Conservation (phyloP, 495 filamentous ascomycete species). For the Hypoxylon lenormandii region DNA sequence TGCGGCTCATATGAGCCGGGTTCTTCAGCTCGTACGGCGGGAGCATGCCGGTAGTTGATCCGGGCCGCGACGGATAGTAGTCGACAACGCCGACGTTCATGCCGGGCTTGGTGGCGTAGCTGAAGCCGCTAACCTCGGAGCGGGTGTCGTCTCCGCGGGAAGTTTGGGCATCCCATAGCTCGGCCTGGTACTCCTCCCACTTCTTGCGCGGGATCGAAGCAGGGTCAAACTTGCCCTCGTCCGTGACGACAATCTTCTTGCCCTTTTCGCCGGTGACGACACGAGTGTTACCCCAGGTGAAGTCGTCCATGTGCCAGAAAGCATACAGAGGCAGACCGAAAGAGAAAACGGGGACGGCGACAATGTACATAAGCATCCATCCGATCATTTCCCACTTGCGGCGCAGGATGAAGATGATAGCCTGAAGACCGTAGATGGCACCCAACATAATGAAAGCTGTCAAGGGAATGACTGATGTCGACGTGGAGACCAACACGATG, state of each 20-base stretch:
- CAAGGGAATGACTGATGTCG: conserved; percentile 74
- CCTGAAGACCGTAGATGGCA: conserved; percentile 95
- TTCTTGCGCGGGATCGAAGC: conserved; percentile 92
- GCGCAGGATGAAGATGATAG: conserved; percentile 93
- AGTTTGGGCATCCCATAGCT: conserved; percentile 95
- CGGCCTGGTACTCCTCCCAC: conserved; percentile 98
- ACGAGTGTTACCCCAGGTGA: conserved; percentile 97
- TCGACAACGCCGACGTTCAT: conserved; percentile 68
- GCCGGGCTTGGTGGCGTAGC: conserved; percentile 87
- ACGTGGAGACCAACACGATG: conserved; percentile 74
- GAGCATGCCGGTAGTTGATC: conserved; percentile 75
- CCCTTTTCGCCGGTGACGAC: conserved; percentile 96
- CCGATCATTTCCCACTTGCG: conserved; percentile 99
- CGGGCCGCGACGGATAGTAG: conserved; percentile 75
- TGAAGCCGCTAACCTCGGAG: conserved; percentile 90
- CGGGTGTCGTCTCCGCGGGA: conserved; percentile 80
- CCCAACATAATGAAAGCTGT: conserved; percentile 89
- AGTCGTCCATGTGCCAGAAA: conserved; percentile 99
- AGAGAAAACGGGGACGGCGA: conserved; percentile 91
- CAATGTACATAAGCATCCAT: conserved; percentile 97
- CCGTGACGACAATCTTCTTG: conserved; percentile 89
- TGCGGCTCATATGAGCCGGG: conserved; percentile 65
- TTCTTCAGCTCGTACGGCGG: conserved; percentile 51
- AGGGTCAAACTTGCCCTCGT: conserved; percentile 99
- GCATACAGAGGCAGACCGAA: conserved; percentile 91